Conservation (phyloP, 805 yeast species). For the Spathaspora hagerdaliae region DNA sequence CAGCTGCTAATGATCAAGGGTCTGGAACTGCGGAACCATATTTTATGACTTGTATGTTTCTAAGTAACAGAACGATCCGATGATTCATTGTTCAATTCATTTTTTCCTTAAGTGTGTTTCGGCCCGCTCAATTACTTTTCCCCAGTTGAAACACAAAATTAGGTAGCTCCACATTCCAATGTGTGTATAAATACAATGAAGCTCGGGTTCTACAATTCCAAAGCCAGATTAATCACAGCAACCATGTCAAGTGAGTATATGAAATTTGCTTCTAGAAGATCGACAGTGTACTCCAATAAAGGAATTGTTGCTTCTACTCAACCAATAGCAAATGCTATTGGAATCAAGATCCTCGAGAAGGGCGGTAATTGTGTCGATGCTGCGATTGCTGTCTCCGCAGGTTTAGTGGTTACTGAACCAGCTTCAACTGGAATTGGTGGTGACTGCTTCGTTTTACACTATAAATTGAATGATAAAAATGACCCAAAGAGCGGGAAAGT, state of each 20-base stretch:
- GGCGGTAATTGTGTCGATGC: conserved; percentile 78
- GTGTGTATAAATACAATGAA: no score
- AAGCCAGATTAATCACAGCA: background rate
- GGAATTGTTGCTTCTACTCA: conserved; percentile 77
- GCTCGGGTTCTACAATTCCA: no score
- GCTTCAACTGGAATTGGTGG: conserved; percentile 65
- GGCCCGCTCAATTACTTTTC: no score
- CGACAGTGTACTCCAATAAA: conserved; percentile 67
- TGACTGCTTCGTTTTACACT: conserved; percentile 62
- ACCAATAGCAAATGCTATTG: conserved; percentile 74
- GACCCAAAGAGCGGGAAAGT: conserved; percentile 30
- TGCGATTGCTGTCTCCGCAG: conserved; percentile 56
- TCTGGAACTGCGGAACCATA: no score
- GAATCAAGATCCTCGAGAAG: conserved; percentile 54
- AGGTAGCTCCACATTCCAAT: no score
- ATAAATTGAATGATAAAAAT: conserved; percentile 40
- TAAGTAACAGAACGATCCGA: no score
- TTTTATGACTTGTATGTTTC: no score
- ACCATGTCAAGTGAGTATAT: conserved; percentile 15
- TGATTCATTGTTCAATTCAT: no score
- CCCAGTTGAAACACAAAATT: no score
- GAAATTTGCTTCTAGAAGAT: conserved; percentile 55
- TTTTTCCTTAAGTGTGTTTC: no score
- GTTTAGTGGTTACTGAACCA: conserved; percentile 53
- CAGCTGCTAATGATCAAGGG: no score